Evolutionary conservation across 768 basidiomycete genomes (phyloP), one percentile per base, ranked within the genome.

Genomic region (Russula brevipes): DNA sequence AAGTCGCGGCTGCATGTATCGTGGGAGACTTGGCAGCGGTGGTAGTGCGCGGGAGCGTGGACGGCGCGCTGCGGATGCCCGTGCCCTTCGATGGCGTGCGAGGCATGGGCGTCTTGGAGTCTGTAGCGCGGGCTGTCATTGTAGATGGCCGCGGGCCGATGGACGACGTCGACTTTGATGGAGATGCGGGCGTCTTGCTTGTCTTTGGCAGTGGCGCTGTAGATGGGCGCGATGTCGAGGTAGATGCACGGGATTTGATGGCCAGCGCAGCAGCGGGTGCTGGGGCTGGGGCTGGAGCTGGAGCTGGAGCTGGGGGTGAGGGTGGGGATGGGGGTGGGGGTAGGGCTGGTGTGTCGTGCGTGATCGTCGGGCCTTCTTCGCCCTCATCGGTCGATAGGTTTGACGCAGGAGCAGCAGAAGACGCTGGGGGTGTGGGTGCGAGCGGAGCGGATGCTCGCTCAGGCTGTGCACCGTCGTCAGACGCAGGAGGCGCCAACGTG

Each of bases 1-100:
- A 82, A 5, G 54, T 42, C 17, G 53, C n/a, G 0, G 16, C 14
- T 24, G 47, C 12, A 5, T 80, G 75, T 10, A 81, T 81, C 44
- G 76, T 72, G 12, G 75, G 69, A 44, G 70, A 61, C 46, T 51
- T 59, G 30, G 60, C 61, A 38, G 69, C 72, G 61, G 67, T 6
- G 47, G 68, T 74, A 62, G 67, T 12, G 39, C 69, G 68, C 14
- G 73, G 65, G 19, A 69, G 52, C 10, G 60, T 51, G 9, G 66
- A 64, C 38, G 64, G 36, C 3, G 69, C 24, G 51, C 66, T 72
- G 33, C 66, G 38, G 16, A 62, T 36, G n/a, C 68, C 64, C 19
- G 63, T 19, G 31, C 59, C 49, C 61, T 70, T 68, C 14, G 68
- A 52, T 0, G 72, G 66, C 10, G 71, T 63, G 9, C 14, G 69